Base-by-base conservation (phyloP, 2,329 filamentous ascomycete genomes). In the Colletotrichum limetticola region DNA sequence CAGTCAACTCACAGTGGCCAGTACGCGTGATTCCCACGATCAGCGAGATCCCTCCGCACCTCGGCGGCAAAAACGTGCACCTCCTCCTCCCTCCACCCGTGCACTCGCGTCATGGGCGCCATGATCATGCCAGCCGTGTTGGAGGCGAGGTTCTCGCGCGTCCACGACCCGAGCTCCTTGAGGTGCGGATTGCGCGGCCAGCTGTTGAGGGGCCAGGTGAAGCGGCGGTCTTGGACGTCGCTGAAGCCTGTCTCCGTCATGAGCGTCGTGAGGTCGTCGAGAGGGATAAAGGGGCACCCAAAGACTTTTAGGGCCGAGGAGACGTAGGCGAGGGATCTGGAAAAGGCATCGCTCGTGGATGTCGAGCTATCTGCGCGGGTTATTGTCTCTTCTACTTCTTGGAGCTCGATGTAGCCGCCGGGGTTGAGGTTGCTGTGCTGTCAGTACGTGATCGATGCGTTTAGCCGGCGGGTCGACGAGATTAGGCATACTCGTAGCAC, bases 371-470 rank as follows among this genome's bases (percentile, higher is more conserved):
- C 86, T 61, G 87, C 85, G 61, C 82, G 85, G 26, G 77, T 78
- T 0, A 82, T 76, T 1, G 79, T 78, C 9, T 83, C 81, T 22
- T 82, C 78, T 5, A 85, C 80, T 52, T 88, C 86, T 22, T 85
- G 82, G 4, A 83, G 77, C 67, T 86, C 84, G 3, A 85, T 52
- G 78, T 82, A 86, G 14, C 85, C 85, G 3, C 86, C 85, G 0
- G 87, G 84, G 8, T 79, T 80, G 1, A 86, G 79, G 30, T 78
- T 78, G 9, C 63, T 42, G 37, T 5, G 37, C 37, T 42, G 5
- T 42, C 14, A 42, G 37, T 16, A 42, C 14, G 14, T 6, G 14
- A 42, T 42, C 5, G 37, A 42, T 42, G 14, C 16, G 6, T 19
- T 37, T 3, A 3, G 37, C 12, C 5, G 1, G 37, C 4, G 37